These are phyloP conservation scores for Pythium oligandrum DNA, from an alignment of 352 stramenopile genomes.

Conservation along the genomic window DNA sequence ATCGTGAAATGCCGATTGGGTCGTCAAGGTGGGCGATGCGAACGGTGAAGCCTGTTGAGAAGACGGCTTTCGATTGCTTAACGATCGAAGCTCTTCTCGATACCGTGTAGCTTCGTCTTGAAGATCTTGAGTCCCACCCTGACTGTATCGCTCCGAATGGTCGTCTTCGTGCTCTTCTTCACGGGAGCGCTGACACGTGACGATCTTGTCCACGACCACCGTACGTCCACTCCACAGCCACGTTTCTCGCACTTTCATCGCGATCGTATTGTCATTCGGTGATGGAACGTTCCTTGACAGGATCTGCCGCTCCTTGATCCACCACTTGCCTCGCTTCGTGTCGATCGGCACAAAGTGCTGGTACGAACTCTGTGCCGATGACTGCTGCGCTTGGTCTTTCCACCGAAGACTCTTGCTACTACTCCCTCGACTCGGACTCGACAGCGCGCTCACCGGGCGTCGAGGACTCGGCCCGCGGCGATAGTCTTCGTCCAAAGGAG, in stretches of 20 bases:
- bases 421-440: slow-evolving; percentile 5
- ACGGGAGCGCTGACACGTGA: slow-evolving; percentile 16
- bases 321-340: slow-evolving; percentile 60
- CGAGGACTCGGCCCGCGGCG: slow-evolving; percentile 9
- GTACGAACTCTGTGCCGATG: slow-evolving; percentile 1
- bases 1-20: slow-evolving; percentile 16
- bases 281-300: slow-evolving; percentile 31
- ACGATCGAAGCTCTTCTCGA: slow-evolving; percentile 10
- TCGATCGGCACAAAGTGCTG: slow-evolving; percentile 38
- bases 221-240: slow-evolving; percentile 61
- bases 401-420: slow-evolving; percentile 7
- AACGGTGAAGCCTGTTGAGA: not conserved
- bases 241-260: slow-evolving; percentile 55
- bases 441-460: slow-evolving; percentile 9
- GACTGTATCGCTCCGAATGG: slow-evolving; percentile 3
- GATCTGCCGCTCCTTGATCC: slow-evolving; percentile 52
- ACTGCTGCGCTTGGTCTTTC: slow-evolving; percentile 8
- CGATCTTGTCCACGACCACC: slow-evolving; percentile 65
- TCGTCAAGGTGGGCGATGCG: slow-evolving; percentile 2
- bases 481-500: slow-evolving; percentile 2
- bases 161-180: slow-evolving; percentile 10
- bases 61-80: not conserved
- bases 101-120: slow-evolving; percentile 15
- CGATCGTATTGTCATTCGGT: slow-evolving; percentile 23
- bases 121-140: slow-evolving; percentile 6